Evolutionary conservation across 495 filamentous ascomycete species (phyloP).

Genomic region (Parmelia sp.): DNA sequence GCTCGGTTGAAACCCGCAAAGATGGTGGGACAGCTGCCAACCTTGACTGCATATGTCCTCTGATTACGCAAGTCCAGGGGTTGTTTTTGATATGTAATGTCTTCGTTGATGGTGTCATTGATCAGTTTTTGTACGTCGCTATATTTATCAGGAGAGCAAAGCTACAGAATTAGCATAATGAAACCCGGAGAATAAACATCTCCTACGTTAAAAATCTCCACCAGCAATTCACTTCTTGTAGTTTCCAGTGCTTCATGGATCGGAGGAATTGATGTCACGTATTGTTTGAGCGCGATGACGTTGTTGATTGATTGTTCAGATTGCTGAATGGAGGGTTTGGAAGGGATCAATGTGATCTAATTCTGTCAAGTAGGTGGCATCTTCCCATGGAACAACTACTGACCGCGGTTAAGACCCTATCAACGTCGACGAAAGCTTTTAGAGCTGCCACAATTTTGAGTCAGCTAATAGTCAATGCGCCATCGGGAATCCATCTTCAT

Average conservation of each 20-base stretch:
- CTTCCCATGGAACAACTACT: conserved; percentile 28
- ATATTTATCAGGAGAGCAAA: conserved; percentile 58
- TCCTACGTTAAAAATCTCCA: conserved; percentile 54
- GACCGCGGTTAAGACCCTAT: conserved; percentile 59
- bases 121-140: conserved; percentile 58
- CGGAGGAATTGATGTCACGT: conserved; percentile 58
- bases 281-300: conserved; percentile 80
- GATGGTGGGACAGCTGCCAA: conserved; percentile 29
- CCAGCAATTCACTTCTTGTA: conserved; percentile 58
- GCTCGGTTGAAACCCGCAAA: conserved; percentile 5
- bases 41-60: conserved; percentile 85
- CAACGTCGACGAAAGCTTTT: conserved; percentile 66
- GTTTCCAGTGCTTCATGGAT: conserved; percentile 62
- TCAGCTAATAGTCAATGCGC: conserved; percentile 15
- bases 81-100: conserved; percentile 68
- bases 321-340: conserved; percentile 56
- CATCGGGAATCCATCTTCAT: conserved; percentile 1
- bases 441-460: conserved; percentile 47
- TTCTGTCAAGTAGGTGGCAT: conserved; percentile 22
- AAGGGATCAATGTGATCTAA: conserved; percentile 62
- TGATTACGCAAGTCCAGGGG: conserved; percentile 88
- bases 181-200: background rate
- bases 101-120: conserved; percentile 66
- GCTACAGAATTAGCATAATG: conserved; percentile 31
- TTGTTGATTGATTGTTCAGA: conserved; percentile 78